Base-by-base conservation (phyloP, 2,329 filamentous ascomycete genomes). In the Epichloe uncinata region DNA sequence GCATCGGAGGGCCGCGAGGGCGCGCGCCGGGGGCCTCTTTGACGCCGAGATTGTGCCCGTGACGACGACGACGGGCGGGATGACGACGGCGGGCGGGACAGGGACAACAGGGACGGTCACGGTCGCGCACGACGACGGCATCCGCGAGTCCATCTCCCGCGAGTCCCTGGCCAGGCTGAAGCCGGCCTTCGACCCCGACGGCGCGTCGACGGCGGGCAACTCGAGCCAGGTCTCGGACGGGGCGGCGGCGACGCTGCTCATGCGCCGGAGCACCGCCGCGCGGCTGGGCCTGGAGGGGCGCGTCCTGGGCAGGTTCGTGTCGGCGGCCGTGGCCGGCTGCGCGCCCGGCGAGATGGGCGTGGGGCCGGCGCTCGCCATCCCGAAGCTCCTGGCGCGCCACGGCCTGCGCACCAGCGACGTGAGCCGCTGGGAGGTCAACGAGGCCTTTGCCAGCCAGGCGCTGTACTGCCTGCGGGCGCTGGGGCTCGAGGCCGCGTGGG, bases 341-440 rank as follows among this genome's bases (percentile, higher is more conserved):
- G 74, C 73, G 47, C 90, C 91, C 0, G 88, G 95, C 61, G 89
- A 95, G 74, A 96, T 97, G 91, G 90, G 91, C 38, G 74, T 96
- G 51, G 90, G 91, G 0, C 90, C 91, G 0, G 87, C 88, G 0
- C 62, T 95, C 30, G 90, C 87, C 0, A 91, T 96, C 48, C 90
- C 90, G 6, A 85, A 84, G 63, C 73, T 95, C 18, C 73, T 96
- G n/a, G 65, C 71, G 16, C 78, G 79, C 53, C 77, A 84, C 1
- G 87, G 82, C 0, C 64, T 96, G 13, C 62, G 8, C 2, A 30
- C 8, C 26, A 30, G 73, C 2, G 87, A 96, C 51, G 79, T 97
- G 0, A 77, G 83, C 36, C 72, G 93, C 9, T 96, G 89, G 89
- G 90, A 96, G 73, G 85, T 96, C 66, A 96, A 96, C 66, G 90